Percentiles rank a stretch among this genome's conserved stretches.
phyloP scores from a whole-genome alignment of 1,284 basidiomycete genomes.

The Polyporus tsugae region DNA sequence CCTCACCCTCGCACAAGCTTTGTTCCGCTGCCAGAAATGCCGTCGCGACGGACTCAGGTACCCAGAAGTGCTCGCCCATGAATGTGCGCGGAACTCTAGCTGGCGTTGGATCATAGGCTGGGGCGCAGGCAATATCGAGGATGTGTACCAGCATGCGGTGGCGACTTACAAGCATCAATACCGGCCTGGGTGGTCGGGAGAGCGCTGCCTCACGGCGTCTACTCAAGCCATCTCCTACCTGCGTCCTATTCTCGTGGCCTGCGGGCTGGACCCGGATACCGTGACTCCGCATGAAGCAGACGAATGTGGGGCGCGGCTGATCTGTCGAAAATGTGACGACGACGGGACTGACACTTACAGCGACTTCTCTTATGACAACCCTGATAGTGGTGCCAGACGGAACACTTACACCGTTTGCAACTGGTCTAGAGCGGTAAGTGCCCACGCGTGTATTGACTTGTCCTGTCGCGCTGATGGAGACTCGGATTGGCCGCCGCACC shows the following conservation, averaged over 20 bases:
- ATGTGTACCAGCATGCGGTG: background rate
- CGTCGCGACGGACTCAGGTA: background rate
- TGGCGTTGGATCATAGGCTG: background rate
- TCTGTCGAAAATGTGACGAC: conserved; percentile 6
- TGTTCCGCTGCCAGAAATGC: background rate
- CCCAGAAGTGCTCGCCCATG: background rate
- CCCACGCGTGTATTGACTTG: background rate
- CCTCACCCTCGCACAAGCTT: background rate
- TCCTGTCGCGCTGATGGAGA: background rate
- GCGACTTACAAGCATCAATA: background rate
- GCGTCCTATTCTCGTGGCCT: background rate
- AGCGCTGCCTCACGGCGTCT: background rate
- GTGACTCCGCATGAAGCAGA: background rate
- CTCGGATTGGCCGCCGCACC: background rate
- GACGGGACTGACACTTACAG: background rate
- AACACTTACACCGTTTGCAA: background rate
- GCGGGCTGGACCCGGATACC: background rate
- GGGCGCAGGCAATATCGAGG: background rate
- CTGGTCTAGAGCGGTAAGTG: background rate
- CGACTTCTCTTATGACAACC: background rate
- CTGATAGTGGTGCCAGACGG: background rate
- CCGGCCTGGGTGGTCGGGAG: background rate
- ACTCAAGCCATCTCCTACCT: background rate
- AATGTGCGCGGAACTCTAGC: background rate
- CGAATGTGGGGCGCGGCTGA: background rate